Percentiles rank a stretch among this genome's conserved stretches.
These are phyloP conservation scores for Ceratobasidium sp. DNA, from an alignment of 1,284 basidiomycete species.

Conservation along the genomic window DNA sequence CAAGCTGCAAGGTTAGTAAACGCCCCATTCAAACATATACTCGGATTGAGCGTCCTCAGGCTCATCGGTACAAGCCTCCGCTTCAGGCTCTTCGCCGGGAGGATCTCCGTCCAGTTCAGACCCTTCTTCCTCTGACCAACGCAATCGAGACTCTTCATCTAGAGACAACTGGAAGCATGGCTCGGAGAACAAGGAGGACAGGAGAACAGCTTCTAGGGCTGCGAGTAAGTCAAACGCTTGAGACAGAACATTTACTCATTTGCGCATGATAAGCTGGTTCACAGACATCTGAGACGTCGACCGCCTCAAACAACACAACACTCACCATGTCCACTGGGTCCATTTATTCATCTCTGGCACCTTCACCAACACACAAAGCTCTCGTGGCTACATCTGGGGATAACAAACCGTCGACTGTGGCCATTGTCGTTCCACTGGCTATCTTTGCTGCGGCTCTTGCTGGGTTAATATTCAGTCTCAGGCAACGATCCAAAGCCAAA, in stretches of 20 bases:
- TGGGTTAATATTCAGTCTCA: slow-evolving; percentile 29
- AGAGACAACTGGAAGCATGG: background rate
- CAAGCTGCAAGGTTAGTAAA: slow-evolving; percentile 21
- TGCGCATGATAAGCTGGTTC: background rate
- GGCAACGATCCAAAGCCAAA: slow-evolving; percentile 21
- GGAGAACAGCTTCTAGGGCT: background rate
- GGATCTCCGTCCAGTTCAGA: background rate
- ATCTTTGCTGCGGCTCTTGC: slow-evolving; percentile 25
- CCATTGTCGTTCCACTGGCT: slow-evolving; percentile 22
- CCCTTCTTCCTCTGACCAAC: background rate
- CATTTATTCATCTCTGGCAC: background rate
- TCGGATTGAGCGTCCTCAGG: background rate
- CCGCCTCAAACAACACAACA: background rate
- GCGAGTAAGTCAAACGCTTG: background rate
- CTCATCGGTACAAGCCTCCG: no score
- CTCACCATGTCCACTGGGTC: background rate
- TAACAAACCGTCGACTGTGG: slow-evolving; percentile 31
- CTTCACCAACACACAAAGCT: slow-evolving; percentile 17
- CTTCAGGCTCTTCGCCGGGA: background rate
- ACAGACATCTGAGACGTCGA: background rate
- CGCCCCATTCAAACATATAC: background rate
- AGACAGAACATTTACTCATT: background rate
- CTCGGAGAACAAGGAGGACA: background rate
- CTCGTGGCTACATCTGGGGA: background rate
- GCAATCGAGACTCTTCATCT: background rate